Base-by-base conservation (phyloP, 345 rosid genomes). In the Pistacia vera region DNA sequence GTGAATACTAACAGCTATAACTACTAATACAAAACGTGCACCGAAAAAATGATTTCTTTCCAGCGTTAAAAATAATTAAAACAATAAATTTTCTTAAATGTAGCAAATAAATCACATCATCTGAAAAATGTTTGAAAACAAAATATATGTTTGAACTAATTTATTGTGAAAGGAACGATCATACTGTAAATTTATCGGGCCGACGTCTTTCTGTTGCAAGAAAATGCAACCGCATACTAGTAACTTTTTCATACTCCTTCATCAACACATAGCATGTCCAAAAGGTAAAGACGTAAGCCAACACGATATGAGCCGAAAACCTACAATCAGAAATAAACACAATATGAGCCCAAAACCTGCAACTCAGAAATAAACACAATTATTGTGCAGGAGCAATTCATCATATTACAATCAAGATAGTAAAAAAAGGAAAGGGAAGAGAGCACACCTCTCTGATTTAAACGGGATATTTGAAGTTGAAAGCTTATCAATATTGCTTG, bases 151-250 rank as follows among this genome's bases (percentile, higher is more conserved):
- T 66, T 22, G 28, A 70, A 78, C 49, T 11, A 75, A n/a, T 38
- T 61, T 14, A 38, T 74, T 5, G 2, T 41, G 54, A 60, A 73
- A 57, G 66, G 81, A 80, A n/a, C 56, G 16, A 56, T 73, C 89
- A 75, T 87, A 95, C 99, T 25, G 98, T 86, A 83, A 88, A 96
- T 76, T 96, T 97, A 79, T 96, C 97, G 1, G 98, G 92, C 25
- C 97, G 90, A n/a, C 97, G 97, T 56, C 73, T 79, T 82, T 90
- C 99, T 8, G 97, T 81, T 58, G 90, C 88, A 85, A 96, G 75
- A 88, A 96, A 96, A 33, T 88, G 93, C 90, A 91, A 85, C 72
- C 99, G 84, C 99, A 93, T 90, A 28, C 72, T 73, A 76, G 97
- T 89, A 75, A 96, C 87, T 30, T 22, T 85, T 79, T 86, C 97